phyloP scores from a whole-genome alignment of 2,329 filamentous ascomycete species.

The Apiospora pterosperma region DNA sequence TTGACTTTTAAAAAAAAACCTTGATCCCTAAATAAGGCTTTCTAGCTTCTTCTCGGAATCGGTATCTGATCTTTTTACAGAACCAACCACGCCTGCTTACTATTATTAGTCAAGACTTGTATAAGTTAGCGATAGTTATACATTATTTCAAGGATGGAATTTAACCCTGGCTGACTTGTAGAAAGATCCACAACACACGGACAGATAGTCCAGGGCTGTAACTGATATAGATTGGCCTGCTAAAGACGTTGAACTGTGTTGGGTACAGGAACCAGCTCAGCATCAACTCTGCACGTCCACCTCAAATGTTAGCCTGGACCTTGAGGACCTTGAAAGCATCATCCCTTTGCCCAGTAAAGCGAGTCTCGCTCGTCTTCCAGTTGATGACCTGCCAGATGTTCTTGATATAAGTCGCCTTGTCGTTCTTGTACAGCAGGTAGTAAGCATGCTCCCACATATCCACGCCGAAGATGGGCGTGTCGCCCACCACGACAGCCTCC shows the following conservation, averaged over 20 bases:
- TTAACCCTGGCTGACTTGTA: no score
- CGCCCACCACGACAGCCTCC: conserved; percentile 62
- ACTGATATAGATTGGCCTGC: not conserved
- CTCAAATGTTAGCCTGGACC: conserved; percentile 8
- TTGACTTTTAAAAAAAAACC: no score
- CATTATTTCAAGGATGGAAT: no score
- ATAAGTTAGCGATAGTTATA: no score
- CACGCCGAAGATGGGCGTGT: conserved; percentile 70
- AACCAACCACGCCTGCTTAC: no score
- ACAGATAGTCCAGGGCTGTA: not conserved
- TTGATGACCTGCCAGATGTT: conserved; percentile 79
- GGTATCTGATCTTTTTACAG: no score
- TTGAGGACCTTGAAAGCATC: conserved; percentile 27
- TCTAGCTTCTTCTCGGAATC: no score
- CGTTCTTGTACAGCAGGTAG: conserved; percentile 79
- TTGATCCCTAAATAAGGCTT: no score
- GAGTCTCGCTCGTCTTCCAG: conserved; percentile 67
- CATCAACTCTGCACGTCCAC: not conserved
- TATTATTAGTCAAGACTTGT: no score
- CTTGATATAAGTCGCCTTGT: conserved; percentile 70
- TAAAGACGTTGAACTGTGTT: not conserved
- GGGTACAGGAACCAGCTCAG: not conserved
- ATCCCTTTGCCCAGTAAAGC: conserved; percentile 41
- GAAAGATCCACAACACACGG: not conserved
- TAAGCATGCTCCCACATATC: conserved; percentile 97